Percentiles rank a stretch among this genome's conserved stretches.
Conservation (phyloP, 2,329 filamentous ascomycete genomes). For the Colletotrichum tamarilloi region DNA sequence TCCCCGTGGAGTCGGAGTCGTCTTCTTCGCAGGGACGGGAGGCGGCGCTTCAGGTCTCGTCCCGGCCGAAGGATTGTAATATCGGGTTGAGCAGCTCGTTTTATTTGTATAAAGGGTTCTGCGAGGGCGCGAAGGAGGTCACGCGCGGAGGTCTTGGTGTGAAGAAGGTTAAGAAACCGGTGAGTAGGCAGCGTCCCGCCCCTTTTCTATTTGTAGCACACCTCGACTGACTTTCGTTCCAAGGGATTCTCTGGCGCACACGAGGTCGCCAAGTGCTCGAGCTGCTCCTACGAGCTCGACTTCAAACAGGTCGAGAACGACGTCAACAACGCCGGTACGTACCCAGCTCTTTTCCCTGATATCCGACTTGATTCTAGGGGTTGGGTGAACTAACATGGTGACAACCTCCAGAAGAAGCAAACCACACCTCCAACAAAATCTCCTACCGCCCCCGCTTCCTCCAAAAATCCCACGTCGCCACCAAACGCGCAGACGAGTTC, state of each 20-base stretch:
- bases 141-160: slow-evolving; percentile 60
- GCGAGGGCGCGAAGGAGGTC: slow-evolving; percentile 63
- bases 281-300: slow-evolving; percentile 65
- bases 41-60: slow-evolving; percentile 30
- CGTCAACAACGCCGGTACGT: slow-evolving; percentile 59
- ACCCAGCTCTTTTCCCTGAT: too few species aligned
- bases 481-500: slow-evolving; percentile 62
- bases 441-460: slow-evolving; percentile 65
- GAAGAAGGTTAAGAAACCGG: slow-evolving; percentile 61
- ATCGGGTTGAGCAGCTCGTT: slow-evolving; percentile 62
- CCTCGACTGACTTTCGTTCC: background rate
- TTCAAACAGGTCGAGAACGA: slow-evolving; percentile 64
- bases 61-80: slow-evolving; percentile 48
- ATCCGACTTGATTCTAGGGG: background rate
- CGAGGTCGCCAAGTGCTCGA: slow-evolving; percentile 61
- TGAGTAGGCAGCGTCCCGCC: slow-evolving; percentile 42
- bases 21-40: slow-evolving; percentile 20
- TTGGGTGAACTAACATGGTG: background rate
- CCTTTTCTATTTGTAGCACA: background rate
- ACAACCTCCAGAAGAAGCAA: slow-evolving; percentile 55
- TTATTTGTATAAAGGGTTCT: slow-evolving; percentile 65
- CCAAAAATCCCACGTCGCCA: slow-evolving; percentile 65
- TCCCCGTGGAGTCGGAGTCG: slow-evolving; percentile 48
- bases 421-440: slow-evolving; percentile 57
- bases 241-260: slow-evolving; percentile 55